Evolutionary conservation across 768 basidiomycete genomes (phyloP).

Genomic region (Hydnomerulius pinastri): DNA sequence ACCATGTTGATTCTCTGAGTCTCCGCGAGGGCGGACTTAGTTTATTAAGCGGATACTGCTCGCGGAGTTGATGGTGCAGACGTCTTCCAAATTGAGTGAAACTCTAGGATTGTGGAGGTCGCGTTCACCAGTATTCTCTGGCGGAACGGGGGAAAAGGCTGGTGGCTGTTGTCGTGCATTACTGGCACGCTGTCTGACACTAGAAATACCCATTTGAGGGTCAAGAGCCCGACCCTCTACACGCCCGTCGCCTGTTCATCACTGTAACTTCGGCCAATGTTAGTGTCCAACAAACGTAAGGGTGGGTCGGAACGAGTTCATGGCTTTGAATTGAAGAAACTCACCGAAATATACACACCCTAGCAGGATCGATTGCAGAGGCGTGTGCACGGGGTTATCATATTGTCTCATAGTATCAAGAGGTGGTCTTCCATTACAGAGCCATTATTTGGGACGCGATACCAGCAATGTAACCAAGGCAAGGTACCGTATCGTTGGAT

Average conservation of each 20-base stretch:
- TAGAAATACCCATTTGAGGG: too few species aligned
- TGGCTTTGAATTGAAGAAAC: too few species aligned
- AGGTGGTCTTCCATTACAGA: too few species aligned
- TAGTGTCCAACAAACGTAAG: too few species aligned
- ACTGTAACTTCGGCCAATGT: too few species aligned
- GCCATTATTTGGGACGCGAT: too few species aligned
- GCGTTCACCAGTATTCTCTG: neutral
- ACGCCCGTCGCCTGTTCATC: too few species aligned
- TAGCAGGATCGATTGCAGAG: too few species aligned
- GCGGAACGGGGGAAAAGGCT: neutral
- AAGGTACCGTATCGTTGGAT: neutral
- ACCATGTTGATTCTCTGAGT: conserved; percentile 12
- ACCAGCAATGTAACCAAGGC: neutral
- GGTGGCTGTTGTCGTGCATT: neutral
- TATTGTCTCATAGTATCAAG: too few species aligned
- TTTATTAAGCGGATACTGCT: conserved; percentile 22
- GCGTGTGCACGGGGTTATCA: too few species aligned
- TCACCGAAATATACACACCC: too few species aligned
- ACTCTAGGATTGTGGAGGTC: conserved; percentile 11
- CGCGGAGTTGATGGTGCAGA: conserved; percentile 31
- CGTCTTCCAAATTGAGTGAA: conserved; percentile 32
- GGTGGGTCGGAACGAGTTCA: too few species aligned
- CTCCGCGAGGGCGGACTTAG: conserved; percentile 34
- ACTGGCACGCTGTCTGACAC: neutral
- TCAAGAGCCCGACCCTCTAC: neutral